phyloP scores from a whole-genome alignment of 1,139 yeast genomes.

The Diutina scorzettiae region DNA sequence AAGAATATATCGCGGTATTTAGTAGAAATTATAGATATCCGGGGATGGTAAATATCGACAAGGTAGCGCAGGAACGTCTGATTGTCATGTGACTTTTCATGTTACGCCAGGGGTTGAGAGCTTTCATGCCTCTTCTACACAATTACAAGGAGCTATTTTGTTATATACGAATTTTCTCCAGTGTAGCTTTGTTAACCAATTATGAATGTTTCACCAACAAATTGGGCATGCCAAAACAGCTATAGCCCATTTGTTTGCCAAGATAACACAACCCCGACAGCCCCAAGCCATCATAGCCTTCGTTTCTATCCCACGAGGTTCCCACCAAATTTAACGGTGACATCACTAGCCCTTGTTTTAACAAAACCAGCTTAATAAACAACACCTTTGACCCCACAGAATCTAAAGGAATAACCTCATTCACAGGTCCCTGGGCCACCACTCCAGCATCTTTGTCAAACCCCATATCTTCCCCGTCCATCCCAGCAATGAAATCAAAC shows the following conservation, averaged over 20 bases:
- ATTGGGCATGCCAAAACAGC: constrained; percentile 34
- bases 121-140: too few relatives aligned
- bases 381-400: constrained; percentile 42
- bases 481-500: constrained; percentile 25
- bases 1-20: too few relatives aligned
- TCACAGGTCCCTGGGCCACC: constrained; percentile 10
- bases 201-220: constrained; percentile 14
- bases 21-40: too few relatives aligned
- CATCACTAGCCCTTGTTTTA: constrained; percentile 32
- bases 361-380: constrained; percentile 28
- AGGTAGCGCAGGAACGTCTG: too few relatives aligned
- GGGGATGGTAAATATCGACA: too few relatives aligned
- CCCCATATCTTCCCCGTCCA: constrained; percentile 10
- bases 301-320: constrained; percentile 33
- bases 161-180: too few relatives aligned
- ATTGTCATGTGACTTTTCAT: too few relatives aligned
- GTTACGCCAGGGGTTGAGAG: too few relatives aligned
- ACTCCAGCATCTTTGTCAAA: constrained; percentile 10
- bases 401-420: constrained; percentile 20
- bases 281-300: constrained; percentile 43
- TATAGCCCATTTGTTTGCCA: constrained; percentile 32
- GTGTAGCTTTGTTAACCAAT: too few relatives aligned
- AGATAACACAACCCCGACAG: constrained; percentile 40
- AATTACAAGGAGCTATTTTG: too few relatives aligned
- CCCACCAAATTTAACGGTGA: constrained; percentile 37